Base-by-base conservation (phyloP, 495 filamentous ascomycete genomes). In the Aspergillus asperescens region DNA sequence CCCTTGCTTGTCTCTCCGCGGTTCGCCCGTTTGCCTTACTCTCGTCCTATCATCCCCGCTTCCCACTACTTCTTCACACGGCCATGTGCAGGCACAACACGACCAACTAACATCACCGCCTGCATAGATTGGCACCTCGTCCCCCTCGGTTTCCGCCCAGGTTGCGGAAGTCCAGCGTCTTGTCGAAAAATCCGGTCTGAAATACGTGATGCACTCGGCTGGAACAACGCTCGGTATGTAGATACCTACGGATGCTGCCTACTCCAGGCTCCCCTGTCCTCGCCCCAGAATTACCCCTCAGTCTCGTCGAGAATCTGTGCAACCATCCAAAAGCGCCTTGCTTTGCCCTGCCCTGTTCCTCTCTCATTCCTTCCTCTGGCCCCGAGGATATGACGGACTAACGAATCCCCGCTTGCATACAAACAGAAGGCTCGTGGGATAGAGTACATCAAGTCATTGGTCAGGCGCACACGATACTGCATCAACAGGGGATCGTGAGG, bases 141-240 rank as follows among this genome's bases (percentile, higher is more conserved):
- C 77, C 5, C 80, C 87, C 28, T 95, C 89, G 7, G 91, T 98
- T 18, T 89, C 89, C 1, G 76, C 83, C 42, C 87, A 96, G 67
- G 81, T 98, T 27, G 91, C 93, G 34, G 82, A 86, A 34, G 90
- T 98, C 37, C 92, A 97, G 65, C 78, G 83, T n/a, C 75, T 98
- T 15, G 78, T 98, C 58, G 80, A 85, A 61, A 79, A 77, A 45
- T 90, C 84, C 52, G 89, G 88, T 7, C 61, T 97, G 57, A 83
- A 78, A 39, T 92, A 90, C 62, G 80, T 78, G 43, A 92, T 97
- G 90, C 92, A 96, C 64, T 90, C 87, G 3, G 88, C 88, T 5
- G 92, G 92, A 15, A 96, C 91, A 0, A 96, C 92, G 0, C 79
- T 97, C 31, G 91, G 90, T 95, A 72, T 38, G 82, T 79, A 32